These are phyloP conservation scores for Pseudogymnoascus sp. DNA, from an alignment of 2,329 filamentous ascomycete genomes.

Conservation along the genomic window DNA sequence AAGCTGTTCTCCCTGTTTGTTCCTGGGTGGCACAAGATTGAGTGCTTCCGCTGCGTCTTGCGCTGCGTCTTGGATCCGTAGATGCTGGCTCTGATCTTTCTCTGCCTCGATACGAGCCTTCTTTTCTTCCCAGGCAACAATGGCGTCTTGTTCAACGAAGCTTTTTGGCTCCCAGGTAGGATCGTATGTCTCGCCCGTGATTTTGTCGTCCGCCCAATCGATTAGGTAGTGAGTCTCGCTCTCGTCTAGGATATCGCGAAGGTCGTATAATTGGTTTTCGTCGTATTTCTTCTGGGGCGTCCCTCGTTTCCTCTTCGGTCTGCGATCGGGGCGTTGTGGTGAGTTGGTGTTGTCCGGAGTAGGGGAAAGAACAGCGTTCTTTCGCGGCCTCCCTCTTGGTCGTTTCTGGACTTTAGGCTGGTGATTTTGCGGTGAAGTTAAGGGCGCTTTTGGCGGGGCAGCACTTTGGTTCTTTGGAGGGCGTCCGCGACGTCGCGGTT, in stretches of 20 bases:
- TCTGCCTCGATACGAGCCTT: background rate
- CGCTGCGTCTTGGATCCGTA: background rate
- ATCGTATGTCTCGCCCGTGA: slow-evolving; percentile 39
- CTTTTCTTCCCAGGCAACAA: slow-evolving; percentile 11
- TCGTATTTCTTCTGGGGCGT: slow-evolving; percentile 1
- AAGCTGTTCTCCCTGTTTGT: background rate
- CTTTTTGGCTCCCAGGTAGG: slow-evolving; percentile 41
- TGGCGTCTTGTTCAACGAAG: background rate
- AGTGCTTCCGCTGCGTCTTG: background rate
- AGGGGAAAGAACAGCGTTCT: background rate
- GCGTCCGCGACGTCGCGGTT: slow-evolving; percentile 5
- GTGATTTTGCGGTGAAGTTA: background rate
- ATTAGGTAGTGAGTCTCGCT: slow-evolving; percentile 39
- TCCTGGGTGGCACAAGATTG: background rate
- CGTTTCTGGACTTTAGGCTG: background rate
- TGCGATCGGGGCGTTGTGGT: background rate
- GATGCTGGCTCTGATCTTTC: background rate
- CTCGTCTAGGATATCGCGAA: slow-evolving; percentile 11
- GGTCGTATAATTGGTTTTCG: slow-evolving; percentile 1
- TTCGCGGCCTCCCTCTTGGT: background rate
- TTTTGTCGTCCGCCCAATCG: slow-evolving; percentile 47
- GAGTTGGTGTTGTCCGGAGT: background rate
- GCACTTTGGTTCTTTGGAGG: background rate
- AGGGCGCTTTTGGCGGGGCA: background rate
- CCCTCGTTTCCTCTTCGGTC: background rate